phyloP scores from a whole-genome alignment of 2,329 filamentous ascomycete species.

The Exserohilum turcica region DNA sequence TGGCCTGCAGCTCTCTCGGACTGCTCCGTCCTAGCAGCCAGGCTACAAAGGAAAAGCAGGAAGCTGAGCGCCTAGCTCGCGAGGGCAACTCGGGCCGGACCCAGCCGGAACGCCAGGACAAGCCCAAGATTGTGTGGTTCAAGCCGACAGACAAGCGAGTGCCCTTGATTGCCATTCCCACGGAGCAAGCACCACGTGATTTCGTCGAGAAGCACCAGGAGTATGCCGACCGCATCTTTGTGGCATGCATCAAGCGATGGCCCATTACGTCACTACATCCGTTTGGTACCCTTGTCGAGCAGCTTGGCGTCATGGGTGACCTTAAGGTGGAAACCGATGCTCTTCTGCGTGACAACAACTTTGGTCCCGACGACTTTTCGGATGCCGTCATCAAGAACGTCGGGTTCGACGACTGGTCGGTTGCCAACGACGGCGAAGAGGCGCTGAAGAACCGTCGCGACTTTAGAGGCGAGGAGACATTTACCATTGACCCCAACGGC shows the following conservation, averaged over 20 bases:
- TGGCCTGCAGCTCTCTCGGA: slow-evolving; percentile 71
- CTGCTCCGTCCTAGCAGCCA: slow-evolving; percentile 95
- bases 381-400: slow-evolving; percentile 94
- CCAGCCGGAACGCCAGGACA: slow-evolving; percentile 87
- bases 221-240: slow-evolving; percentile 96
- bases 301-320: slow-evolving; percentile 96
- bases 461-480: slow-evolving; percentile 84
- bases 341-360: slow-evolving; percentile 97
- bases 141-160: slow-evolving; percentile 99
- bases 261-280: slow-evolving; percentile 99
- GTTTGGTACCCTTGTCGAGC: slow-evolving; percentile 95
- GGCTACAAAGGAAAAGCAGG: slow-evolving; percentile 98
- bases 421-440: slow-evolving; percentile 80
- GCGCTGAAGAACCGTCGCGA: slow-evolving; percentile 78
- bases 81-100: slow-evolving; percentile 76
- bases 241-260: slow-evolving; percentile 99
- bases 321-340: slow-evolving; percentile 98
- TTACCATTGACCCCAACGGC: slow-evolving; percentile 90
- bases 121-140: slow-evolving; percentile 99
- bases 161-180: slow-evolving; percentile 95
- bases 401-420: slow-evolving; percentile 87
- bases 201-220: slow-evolving; percentile 99
- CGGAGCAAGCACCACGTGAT: slow-evolving; percentile 94
- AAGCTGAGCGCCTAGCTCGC: slow-evolving; percentile 89
- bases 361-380: slow-evolving; percentile 95